Base-by-base conservation (phyloP, 2,329 filamentous ascomycete species). In the Curvularia hawaiiensis region DNA sequence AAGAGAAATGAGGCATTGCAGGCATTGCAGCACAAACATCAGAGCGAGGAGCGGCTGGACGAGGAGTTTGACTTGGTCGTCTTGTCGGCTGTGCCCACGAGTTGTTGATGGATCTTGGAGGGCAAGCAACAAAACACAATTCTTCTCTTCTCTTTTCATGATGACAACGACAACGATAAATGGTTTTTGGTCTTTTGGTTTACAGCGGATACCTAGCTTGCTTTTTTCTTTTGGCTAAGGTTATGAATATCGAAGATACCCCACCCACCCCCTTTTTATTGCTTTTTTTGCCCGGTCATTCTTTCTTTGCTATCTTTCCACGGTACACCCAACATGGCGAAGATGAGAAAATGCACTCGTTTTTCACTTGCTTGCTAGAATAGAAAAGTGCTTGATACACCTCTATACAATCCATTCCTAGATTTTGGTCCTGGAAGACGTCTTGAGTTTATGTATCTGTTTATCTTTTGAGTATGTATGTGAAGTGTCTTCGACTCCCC, bases 21-120 rank as follows among this genome's bases (percentile, higher is more conserved):
- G 14, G 35, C n/a, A 8, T 7, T 38, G 35, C 35, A 38, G 16
- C 14, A 38, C 35, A 38, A n/a, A 14, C 60, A 44, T 31, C 61
- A 59, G 39, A 67, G 62, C 30, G 66, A 68, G 12, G 72, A 67
- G 52, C 70, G 69, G 18, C 56, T 75, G 0, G 73, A 75, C 28
- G 70, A 74, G 22, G 73, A 75, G 51, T 74, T 75, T 33, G 73
- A 75, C 28, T 69, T 75, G 1, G 69, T 75, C 18, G 61, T 75
- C 22, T 43, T 74, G 47, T 57, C 64, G 14, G 48, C 60, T 22
- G 43, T 60, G 30, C 38, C 49, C 20, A 57, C 41, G 22, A 18
- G 12, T 3, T 53, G 22, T 16, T 30, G 51, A 52, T 22, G 20
- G 16, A 18, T 28, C 20, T n/a, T 44, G 14, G 16, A 38, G 14